Conservation (phyloP, 148 eudicot genomes). For the Talinum fruticosum region DNA sequence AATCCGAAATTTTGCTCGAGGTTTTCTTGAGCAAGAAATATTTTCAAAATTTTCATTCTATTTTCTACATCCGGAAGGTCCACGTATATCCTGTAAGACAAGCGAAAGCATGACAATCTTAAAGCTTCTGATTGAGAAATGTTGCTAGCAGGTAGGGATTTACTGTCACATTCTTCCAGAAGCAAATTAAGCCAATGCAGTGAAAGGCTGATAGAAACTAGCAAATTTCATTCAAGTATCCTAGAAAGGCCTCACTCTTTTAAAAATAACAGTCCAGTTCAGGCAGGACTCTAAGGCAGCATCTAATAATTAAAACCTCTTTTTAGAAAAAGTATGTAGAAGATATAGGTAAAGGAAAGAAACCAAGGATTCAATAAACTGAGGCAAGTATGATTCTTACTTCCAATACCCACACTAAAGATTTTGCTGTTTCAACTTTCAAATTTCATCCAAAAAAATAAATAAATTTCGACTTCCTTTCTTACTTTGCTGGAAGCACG, state of each 20-base stretch:
- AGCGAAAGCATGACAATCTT: slow-evolving; percentile 13
- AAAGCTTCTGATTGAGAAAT: not conserved
- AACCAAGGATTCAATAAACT: not conserved
- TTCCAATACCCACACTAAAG: not conserved
- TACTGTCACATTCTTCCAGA: not conserved
- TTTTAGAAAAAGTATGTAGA: not conserved
- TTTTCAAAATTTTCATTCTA: slow-evolving; percentile 75
- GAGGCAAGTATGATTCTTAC: not conserved
- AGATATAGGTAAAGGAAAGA: not conserved
- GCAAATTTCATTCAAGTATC: not conserved
- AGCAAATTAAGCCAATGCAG: not conserved
- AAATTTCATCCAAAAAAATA: no score
- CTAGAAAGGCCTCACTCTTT: not conserved
- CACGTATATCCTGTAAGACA: slow-evolving; percentile 68
- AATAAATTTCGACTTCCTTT: not conserved
- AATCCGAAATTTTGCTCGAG: slow-evolving; percentile 61
- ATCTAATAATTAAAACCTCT: not conserved
- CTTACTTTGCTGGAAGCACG: not conserved
- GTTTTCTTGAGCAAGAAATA: slow-evolving; percentile 81
- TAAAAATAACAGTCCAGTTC: not conserved
- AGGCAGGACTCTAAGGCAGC: not conserved
- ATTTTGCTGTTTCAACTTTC: not conserved
- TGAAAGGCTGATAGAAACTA: not conserved
- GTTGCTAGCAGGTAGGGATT: not conserved
- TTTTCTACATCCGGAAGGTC: slow-evolving; percentile 92